A percentile compares a stretch with the other conserved stretches of the same genome.
These are phyloP conservation scores for Zygoascus flipseniorum DNA, from an alignment of 805 yeast species.

Conservation along the genomic window DNA sequence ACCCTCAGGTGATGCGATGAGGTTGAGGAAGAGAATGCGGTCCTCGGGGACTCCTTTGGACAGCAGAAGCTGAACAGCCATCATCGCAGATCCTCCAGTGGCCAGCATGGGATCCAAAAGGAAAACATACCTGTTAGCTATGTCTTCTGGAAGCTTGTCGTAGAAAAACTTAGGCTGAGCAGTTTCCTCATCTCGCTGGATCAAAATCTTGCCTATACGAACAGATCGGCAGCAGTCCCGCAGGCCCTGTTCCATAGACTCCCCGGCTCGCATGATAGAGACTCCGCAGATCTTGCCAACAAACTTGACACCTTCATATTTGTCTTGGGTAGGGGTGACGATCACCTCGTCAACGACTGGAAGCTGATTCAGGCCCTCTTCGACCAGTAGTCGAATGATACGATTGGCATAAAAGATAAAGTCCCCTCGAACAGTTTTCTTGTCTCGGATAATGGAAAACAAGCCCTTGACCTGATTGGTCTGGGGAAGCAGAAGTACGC, in stretches of 20 bases:
- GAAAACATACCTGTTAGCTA: conserved; percentile 78
- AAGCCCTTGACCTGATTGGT: conserved; percentile 84
- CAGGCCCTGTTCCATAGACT: conserved; percentile 96
- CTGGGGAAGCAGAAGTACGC: conserved; percentile 39
- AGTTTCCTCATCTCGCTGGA: conserved; percentile 97
- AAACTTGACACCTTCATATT: conserved; percentile 65
- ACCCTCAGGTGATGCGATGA: conserved; percentile 94
- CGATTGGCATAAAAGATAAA: conserved; percentile 94
- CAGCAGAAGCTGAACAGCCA: conserved; percentile 90
- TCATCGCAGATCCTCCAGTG: conserved; percentile 95
- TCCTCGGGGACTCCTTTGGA: conserved; percentile 82
- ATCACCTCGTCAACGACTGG: conserved; percentile 71
- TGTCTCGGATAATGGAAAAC: conserved; percentile 74
- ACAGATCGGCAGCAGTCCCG: conserved; percentile 97
- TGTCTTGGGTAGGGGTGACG: conserved; percentile 63
- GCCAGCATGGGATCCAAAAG: conserved; percentile 96
- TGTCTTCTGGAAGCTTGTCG: conserved; percentile 91
- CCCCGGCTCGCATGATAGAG: conserved; percentile 97
- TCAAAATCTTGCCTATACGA: conserved; percentile 90
- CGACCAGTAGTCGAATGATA: conserved; percentile 86
- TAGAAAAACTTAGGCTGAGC: conserved; percentile 87
- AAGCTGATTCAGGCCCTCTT: conserved; percentile 87
- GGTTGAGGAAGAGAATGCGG: conserved; percentile 80
- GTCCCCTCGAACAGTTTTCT: conserved; percentile 74
- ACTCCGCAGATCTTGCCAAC: conserved; percentile 96